Percentiles rank a stretch among this genome's conserved stretches.
Evolutionary conservation across 2,329 filamentous ascomycete genomes (phyloP).

Genomic region (Colletotrichum coccodes): DNA sequence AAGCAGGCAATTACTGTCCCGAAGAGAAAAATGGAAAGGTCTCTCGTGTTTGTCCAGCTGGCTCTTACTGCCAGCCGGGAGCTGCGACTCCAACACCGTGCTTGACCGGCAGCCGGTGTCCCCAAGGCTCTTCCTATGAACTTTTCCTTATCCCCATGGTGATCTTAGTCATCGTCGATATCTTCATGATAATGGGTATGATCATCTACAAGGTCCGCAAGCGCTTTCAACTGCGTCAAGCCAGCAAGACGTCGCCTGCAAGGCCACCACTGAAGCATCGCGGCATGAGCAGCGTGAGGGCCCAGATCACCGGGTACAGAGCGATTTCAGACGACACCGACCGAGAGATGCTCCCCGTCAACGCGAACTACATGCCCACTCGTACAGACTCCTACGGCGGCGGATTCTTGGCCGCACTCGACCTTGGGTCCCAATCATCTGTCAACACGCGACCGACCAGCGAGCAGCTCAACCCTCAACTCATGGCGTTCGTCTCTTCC

Average conservation of each 20-base stretch:
- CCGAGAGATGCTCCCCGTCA: constrained; percentile 47
- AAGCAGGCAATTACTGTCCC: constrained; percentile 60
- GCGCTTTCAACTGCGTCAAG: constrained; percentile 37
- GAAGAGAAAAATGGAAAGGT: constrained; percentile 44
- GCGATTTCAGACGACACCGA: constrained; percentile 44
- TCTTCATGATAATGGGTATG: constrained; percentile 49
- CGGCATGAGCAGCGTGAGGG: constrained; percentile 41
- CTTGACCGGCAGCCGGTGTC: constrained; percentile 55
- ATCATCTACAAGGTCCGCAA: constrained; percentile 46
- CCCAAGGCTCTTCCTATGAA: constrained; percentile 52
- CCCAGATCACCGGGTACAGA: constrained; percentile 46
- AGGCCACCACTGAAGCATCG: neutral
- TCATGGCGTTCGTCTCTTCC: constrained; percentile 62
- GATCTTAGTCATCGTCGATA: constrained; percentile 54
- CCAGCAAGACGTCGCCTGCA: constrained; percentile 4
- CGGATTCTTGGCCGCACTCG: constrained; percentile 50
- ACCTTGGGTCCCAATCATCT: constrained; percentile 37
- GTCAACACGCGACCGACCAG: constrained; percentile 37
- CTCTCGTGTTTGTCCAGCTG: constrained; percentile 54
- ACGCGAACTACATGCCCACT: constrained; percentile 42
- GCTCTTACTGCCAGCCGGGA: constrained; percentile 62
- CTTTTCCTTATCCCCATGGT: constrained; percentile 54
- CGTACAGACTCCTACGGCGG: constrained; percentile 20
- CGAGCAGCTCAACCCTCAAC: constrained; percentile 47
- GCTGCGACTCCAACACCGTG: constrained; percentile 59